These are phyloP conservation scores for Tolypocladium capitatum DNA, from an alignment of 2,329 filamentous ascomycete genomes.

Conservation along the genomic window DNA sequence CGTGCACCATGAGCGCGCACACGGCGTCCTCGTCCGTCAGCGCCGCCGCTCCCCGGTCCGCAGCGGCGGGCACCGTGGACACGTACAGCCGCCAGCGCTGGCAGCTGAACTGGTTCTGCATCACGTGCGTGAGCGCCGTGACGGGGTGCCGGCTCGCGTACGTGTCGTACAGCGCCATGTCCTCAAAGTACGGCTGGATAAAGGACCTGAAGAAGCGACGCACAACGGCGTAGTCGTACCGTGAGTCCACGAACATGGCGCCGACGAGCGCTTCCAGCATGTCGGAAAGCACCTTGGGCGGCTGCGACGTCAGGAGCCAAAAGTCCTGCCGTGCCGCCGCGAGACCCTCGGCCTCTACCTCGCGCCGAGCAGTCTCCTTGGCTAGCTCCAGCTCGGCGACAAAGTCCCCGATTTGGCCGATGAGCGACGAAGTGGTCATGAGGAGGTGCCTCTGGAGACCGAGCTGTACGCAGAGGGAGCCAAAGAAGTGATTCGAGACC, in stretches of 20 bases:
- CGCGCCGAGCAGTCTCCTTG: conserved; percentile 16
- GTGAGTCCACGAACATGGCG: conserved; percentile 80
- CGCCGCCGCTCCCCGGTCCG: conserved; percentile 27
- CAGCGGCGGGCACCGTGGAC: conserved; percentile 24
- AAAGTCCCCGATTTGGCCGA: conserved; percentile 37
- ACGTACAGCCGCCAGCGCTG: conserved; percentile 40
- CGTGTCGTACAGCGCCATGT: conserved; percentile 78
- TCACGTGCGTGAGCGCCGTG: conserved; percentile 52
- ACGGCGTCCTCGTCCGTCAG: conserved; percentile 40
- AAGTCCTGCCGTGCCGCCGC: conserved; percentile 39
- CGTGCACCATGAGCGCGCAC: conserved; percentile 66
- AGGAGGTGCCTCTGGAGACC: conserved; percentile 65
- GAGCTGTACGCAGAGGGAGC: conserved; percentile 64
- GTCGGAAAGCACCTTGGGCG: conserved; percentile 69
- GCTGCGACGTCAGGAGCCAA: conserved; percentile 50
- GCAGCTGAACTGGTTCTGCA: conserved; percentile 56
- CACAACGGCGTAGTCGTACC: conserved; percentile 63
- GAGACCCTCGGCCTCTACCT: conserved; percentile 17
- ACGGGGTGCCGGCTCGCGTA: conserved; percentile 81
- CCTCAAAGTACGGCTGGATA: conserved; percentile 64
- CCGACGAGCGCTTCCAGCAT: conserved; percentile 82
- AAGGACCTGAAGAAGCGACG: conserved; percentile 64
- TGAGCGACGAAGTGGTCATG: conserved; percentile 28
- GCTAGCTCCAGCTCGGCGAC: conserved; percentile 44
- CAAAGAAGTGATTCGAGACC: conserved; percentile 91